Evolutionary conservation across 352 stramenopile genomes (phyloP).

Genomic region (Phytopythium oedochilum): DNA sequence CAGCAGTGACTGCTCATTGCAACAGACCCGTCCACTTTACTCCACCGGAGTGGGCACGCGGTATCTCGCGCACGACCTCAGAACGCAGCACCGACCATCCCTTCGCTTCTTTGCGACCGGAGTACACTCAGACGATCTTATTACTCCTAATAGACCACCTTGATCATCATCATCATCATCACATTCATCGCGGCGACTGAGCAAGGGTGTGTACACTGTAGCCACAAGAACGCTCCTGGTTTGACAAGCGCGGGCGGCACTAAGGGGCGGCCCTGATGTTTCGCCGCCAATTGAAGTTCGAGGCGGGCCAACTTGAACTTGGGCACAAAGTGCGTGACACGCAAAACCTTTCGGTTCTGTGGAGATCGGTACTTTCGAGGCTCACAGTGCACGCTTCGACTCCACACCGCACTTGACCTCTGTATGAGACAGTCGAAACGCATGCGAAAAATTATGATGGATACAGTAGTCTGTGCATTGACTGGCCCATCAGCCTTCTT

Average conservation of each 20-base stretch:
- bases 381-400: neutral
- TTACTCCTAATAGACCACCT: no score
- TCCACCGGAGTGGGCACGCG: no score
- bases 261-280: neutral
- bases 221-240: neutral
- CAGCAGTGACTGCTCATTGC: no score
- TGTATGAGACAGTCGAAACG: neutral
- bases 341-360: conserved; percentile 1
- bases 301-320: conserved; percentile 2
- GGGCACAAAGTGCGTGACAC: neutral
- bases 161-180: no score
- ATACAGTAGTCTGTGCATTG: neutral
- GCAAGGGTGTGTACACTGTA: no score
- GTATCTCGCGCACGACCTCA: no score
- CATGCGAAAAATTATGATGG: neutral
- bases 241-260: neutral
- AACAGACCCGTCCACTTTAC: no score
- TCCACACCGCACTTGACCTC: neutral
- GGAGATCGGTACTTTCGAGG: neutral
- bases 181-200: no score
- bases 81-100: no score
- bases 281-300: neutral
- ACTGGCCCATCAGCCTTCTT: no score
- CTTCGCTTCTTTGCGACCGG: no score
- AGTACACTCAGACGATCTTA: no score